Conservation (phyloP, 352 stramenopile genomes). For the Phytophthora melonis region DNA sequence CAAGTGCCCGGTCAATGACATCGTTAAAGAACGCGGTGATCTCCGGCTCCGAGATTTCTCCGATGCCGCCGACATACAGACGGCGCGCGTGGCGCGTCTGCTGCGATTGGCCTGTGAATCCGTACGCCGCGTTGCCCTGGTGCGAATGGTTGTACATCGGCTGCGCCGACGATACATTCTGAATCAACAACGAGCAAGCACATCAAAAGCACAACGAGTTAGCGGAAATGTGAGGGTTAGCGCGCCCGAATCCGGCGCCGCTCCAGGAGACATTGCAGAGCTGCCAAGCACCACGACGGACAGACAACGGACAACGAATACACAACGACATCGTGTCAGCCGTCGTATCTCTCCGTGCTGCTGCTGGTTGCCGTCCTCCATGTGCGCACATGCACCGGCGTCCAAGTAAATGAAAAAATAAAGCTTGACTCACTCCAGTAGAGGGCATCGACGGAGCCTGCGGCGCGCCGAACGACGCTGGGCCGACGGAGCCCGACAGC, state of each 20-base stretch:
- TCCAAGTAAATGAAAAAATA: slow-evolving; percentile 6
- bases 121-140: slow-evolving; percentile 24
- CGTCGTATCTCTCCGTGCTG: slow-evolving; percentile 42
- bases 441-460: slow-evolving; percentile 26
- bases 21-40: slow-evolving; percentile 94
- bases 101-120: slow-evolving; percentile 70
- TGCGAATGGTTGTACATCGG: slow-evolving; percentile 35
- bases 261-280: slow-evolving; percentile 25
- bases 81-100: slow-evolving; percentile 96
- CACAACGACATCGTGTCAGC: slow-evolving; percentile 56
- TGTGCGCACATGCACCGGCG: slow-evolving; percentile 4
- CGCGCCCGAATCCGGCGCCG: slow-evolving; percentile 29
- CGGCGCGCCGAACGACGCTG: slow-evolving; percentile 67
- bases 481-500: slow-evolving; percentile 66
- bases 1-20: slow-evolving; percentile 89
- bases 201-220: slow-evolving; percentile 38
- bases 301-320: slow-evolving; percentile 70
- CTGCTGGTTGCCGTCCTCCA: slow-evolving; percentile 32
- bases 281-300: slow-evolving; percentile 42
- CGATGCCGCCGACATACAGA: slow-evolving; percentile 97
- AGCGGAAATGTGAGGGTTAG: slow-evolving; percentile 34
- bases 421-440: slow-evolving; percentile 34
- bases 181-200: slow-evolving; percentile 20
- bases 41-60: slow-evolving; percentile 85
- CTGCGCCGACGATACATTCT: slow-evolving; percentile 27